Evolutionary conservation across 2,329 filamentous ascomycete genomes (phyloP).

Genomic region (Zasmidium citrigriseum): DNA sequence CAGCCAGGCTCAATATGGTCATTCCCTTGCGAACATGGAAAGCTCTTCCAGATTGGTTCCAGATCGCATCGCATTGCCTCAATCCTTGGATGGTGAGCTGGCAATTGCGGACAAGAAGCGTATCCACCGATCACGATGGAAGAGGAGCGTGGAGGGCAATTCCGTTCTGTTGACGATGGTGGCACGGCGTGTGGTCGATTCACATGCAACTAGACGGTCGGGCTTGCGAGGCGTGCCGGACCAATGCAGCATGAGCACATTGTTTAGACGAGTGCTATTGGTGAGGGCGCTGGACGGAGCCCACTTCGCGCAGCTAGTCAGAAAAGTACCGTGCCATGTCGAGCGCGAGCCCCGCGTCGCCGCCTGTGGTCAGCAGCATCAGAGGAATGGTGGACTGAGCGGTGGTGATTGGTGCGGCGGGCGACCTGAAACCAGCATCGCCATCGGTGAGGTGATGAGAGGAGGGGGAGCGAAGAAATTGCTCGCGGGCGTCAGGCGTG

Average conservation of each 20-base stretch:
- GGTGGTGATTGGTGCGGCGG: background rate
- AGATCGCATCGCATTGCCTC: background rate
- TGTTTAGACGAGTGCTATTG: background rate
- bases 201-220: constrained; percentile 1
- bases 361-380: background rate
- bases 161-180: background rate
- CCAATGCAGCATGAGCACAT: constrained; percentile 1
- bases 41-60: background rate
- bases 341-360: background rate
- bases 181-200: background rate
- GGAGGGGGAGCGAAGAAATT: background rate
- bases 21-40: background rate
- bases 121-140: background rate
- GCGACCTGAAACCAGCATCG: background rate
- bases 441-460: background rate
- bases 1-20: background rate
- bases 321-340: background rate
- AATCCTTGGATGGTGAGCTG: background rate
- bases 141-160: background rate
- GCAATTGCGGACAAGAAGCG: background rate
- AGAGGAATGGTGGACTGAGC: background rate
- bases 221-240: background rate
- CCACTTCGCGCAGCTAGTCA: background rate
- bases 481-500: background rate
- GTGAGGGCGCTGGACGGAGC: too few species aligned